Base-by-base conservation (phyloP, 331 rosid genomes). In the Cydonia oblonga region DNA sequence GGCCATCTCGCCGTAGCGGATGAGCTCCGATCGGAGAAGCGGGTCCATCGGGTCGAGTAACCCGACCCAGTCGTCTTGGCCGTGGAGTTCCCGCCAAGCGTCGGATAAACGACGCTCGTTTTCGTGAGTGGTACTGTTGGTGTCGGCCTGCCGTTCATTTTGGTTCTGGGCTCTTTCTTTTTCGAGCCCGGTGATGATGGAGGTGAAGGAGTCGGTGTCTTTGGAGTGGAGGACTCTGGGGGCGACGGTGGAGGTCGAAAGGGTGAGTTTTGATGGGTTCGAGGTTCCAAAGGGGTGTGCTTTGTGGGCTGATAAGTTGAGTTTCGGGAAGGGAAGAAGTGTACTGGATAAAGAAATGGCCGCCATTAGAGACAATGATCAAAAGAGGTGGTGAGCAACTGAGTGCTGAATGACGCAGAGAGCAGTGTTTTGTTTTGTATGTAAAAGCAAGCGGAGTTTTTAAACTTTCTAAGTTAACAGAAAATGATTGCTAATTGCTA, bases 1-100 rank as follows among this genome's bases (percentile, higher is more conserved):
- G 15, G 97, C 96, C 96, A 89, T 89, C 57, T 92, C 97, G 20
- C 97, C 97, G 66, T 89, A 89, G 9, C 96, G 88, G 75, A 92
- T 85, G 2, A 92, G 79, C 64, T 92, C 96, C 0, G 81, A 72
- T 2, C 96, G 82, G 4, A 92, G 69, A 6, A 89, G 78, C 4
- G 84, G 84, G 79, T 86, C 80, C 87, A 92, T 83, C 1, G 92
- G 97, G 64, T 89, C 96, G 2, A 90, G 85, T 58, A 92, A 65
- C 5, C 97, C 96, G 6, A 75, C 87, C 95, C 97, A 92, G 13
- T 92, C 84, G 66, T 61, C 81, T 40, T 86, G 81, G 1, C 97
- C 97, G 32, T 88, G 97, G 83, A 88, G 80, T 71, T 89, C 89
- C 30, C 86, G 87, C 97, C 97, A 92, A 7, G 9, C 49, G 0